These are phyloP conservation scores for Phlyctochytrium arcticum DNA, from an alignment of 192 early-diverging fungal species.

Conservation along the genomic window DNA sequence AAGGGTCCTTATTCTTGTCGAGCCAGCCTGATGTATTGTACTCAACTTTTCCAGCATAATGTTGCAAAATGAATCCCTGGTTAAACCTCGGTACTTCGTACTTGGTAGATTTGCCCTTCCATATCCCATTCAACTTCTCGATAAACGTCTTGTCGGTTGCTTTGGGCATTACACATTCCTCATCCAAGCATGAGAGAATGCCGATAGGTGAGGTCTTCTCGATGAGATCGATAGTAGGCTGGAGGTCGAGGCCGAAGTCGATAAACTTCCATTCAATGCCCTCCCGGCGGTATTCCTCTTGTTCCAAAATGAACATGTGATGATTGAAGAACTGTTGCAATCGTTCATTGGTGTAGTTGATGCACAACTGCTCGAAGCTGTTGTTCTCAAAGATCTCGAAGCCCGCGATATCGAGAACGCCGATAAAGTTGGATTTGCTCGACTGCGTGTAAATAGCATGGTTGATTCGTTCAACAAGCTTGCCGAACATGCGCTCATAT, in stretches of 20 bases:
- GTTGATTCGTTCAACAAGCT: slow-evolving; percentile 87
- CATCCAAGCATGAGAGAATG: slow-evolving; percentile 92
- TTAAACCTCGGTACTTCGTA: slow-evolving; percentile 84
- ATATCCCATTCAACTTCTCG: slow-evolving; percentile 84
- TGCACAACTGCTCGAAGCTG: slow-evolving; percentile 98
- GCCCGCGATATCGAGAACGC: slow-evolving; percentile 97
- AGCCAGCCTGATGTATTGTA: slow-evolving; percentile 89
- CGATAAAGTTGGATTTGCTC: slow-evolving; percentile 83
- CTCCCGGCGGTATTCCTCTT: slow-evolving; percentile 95
- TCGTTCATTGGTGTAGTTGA: slow-evolving; percentile 99
- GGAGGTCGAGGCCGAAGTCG: slow-evolving; percentile 95
- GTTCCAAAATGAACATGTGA: slow-evolving; percentile 98
- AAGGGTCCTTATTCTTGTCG: slow-evolving; percentile 97
- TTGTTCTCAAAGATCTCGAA: slow-evolving; percentile 99
- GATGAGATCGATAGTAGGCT: slow-evolving; percentile 97
- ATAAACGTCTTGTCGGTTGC: slow-evolving; percentile 93
- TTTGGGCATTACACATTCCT: slow-evolving; percentile 97
- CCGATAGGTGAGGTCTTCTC: slow-evolving; percentile 97
- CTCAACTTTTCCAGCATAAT: slow-evolving; percentile 96
- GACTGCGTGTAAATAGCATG: slow-evolving; percentile 49
- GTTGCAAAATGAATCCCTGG: slow-evolving; percentile 83
- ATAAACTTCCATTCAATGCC: slow-evolving; percentile 98
- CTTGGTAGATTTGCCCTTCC: slow-evolving; percentile 84
- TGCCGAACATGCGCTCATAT: slow-evolving; percentile 96
- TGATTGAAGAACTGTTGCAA: slow-evolving; percentile 99